Base-by-base conservation (phyloP, 2,329 filamentous ascomycete species). In the Aspergillus fructus region DNA sequence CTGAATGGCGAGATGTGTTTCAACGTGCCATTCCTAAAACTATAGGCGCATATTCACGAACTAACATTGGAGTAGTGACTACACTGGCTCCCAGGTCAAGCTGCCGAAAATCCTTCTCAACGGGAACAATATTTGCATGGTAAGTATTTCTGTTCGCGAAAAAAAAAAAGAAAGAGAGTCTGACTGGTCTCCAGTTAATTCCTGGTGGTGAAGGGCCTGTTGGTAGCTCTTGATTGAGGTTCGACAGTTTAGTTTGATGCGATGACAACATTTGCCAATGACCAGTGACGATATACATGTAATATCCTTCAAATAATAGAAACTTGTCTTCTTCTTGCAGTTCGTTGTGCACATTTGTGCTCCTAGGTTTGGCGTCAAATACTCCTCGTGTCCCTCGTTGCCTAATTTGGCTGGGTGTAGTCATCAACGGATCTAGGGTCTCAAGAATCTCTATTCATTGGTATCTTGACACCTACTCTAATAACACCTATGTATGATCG, bases 81-180 rank as follows among this genome's bases (percentile, higher is more conserved):
- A 96, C 78, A 88, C 88, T 5, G 93, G 93, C 60, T 86, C 89
- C 67, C 89, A 93, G 76, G 90, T 87, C 46, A 96, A 96, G 75
- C 85, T 99, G 41, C 85, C 92, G 51, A 97, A 97, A 82, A 96
- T 99, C 60, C 79, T 99, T 42, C 80, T 99, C 40, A 99, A 99
- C 70, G 94, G 94, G 56, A 99, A 99, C 79, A 97, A 97, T 71
- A 91, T 99, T 63, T 97, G 93, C 89, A 99, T 99, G 94, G 94
- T 96, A 83, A 55, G 82, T 52, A 37, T 15, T 15, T 4, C 8
- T 9, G 1, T 15, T 23, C 24, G 23, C 12, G 33, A 23, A 15
- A n/a, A 19, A 15, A n/a, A 19, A 42, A 34, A 30, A 37, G 41
- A 5, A 33, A 17, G 21, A 19, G 23, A 24, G 23, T 39, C 40